These are phyloP conservation scores for Diaporthe ilicicola DNA, from an alignment of 2,329 filamentous ascomycete species.

Conservation along the genomic window DNA sequence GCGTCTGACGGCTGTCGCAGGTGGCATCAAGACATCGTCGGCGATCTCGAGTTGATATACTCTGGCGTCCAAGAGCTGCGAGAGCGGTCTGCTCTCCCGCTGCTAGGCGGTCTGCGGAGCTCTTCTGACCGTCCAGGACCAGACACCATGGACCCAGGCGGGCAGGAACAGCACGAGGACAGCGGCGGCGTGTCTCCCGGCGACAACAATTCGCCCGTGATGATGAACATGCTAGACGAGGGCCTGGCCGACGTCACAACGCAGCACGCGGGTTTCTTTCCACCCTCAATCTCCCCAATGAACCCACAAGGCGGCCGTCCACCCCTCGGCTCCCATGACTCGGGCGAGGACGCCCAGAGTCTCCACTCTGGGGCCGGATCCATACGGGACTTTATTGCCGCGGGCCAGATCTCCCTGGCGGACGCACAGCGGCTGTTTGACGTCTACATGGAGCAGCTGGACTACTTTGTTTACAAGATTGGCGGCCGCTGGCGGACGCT, in stretches of 20 bases:
- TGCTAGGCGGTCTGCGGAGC: slow-evolving; percentile 34
- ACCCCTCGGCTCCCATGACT: slow-evolving; percentile 8
- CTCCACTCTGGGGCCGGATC: slow-evolving; percentile 10
- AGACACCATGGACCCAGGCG: slow-evolving; percentile 14
- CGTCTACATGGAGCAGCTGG: slow-evolving; percentile 59
- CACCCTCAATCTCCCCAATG: slow-evolving; percentile 39
- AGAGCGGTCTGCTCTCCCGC: slow-evolving; percentile 33
- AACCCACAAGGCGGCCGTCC: slow-evolving; percentile 38
- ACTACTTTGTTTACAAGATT: slow-evolving; percentile 59
- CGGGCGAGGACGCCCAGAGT: slow-evolving; percentile 13
- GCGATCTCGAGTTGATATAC: slow-evolving; percentile 38
- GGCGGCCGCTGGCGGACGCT: slow-evolving; percentile 59
- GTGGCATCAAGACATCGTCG: slow-evolving; percentile 4
- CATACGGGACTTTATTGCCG: slow-evolving; percentile 45
- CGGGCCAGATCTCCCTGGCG: slow-evolving; percentile 52
- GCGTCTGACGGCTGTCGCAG: slow-evolving; percentile 4
- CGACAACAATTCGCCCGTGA: slow-evolving; percentile 37
- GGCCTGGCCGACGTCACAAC: slow-evolving; percentile 49
- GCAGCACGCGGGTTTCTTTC: slow-evolving; percentile 34
- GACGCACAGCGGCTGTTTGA: slow-evolving; percentile 61
- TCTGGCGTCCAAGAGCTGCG: slow-evolving; percentile 35
- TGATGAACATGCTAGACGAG: slow-evolving; percentile 41
- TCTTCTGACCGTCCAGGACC: slow-evolving; percentile 25
- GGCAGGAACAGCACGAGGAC: slow-evolving; percentile 26
- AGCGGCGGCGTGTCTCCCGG: slow-evolving; percentile 33